These are phyloP conservation scores for Aureobasidium mangrovei DNA, from an alignment of 2,329 filamentous ascomycete genomes.

Conservation along the genomic window DNA sequence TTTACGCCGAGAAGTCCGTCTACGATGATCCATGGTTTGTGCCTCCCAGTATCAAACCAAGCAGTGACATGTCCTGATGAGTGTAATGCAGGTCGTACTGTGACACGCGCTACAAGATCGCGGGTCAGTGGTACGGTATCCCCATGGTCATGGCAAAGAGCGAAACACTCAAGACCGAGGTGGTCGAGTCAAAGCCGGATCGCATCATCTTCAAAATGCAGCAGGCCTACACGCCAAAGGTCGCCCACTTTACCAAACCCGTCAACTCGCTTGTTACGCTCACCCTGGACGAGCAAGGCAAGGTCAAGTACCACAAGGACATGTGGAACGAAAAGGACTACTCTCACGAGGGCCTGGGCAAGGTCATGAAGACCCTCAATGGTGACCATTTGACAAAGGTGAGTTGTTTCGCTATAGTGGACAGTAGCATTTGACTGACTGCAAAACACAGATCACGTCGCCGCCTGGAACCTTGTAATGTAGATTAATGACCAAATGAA, in stretches of 20 bases:
- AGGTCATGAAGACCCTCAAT: conserved; percentile 42
- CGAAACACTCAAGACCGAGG: conserved; percentile 34
- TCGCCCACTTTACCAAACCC: conserved; percentile 29
- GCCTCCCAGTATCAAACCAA: too few relatives aligned
- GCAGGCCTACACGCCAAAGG: conserved; percentile 39
- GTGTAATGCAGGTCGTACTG: conserved; percentile 28
- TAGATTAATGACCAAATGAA: not conserved
- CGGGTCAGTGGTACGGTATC: conserved; percentile 21
- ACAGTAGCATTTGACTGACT: not conserved
- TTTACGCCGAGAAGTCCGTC: conserved; percentile 39
- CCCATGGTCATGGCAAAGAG: conserved; percentile 35
- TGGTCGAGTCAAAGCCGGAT: conserved; percentile 30
- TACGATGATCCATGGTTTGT: conserved; percentile 40
- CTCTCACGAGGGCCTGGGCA: conserved; percentile 38
- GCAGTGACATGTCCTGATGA: conserved; percentile 27
- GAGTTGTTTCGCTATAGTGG: not conserved
- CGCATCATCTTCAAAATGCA: conserved; percentile 41
- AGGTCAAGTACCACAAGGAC: conserved; percentile 42
- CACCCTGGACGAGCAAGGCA: conserved; percentile 31
- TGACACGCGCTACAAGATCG: conserved; percentile 44
- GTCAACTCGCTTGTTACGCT: conserved; percentile 36
- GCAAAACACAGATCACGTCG: conserved; percentile 11
- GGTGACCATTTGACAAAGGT: conserved; percentile 37
- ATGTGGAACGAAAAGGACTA: conserved; percentile 45
- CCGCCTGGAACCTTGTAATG: conserved; percentile 14